Evolutionary conservation across 2,329 filamentous ascomycete genomes (phyloP).

Genomic region (Xylaria sp.): DNA sequence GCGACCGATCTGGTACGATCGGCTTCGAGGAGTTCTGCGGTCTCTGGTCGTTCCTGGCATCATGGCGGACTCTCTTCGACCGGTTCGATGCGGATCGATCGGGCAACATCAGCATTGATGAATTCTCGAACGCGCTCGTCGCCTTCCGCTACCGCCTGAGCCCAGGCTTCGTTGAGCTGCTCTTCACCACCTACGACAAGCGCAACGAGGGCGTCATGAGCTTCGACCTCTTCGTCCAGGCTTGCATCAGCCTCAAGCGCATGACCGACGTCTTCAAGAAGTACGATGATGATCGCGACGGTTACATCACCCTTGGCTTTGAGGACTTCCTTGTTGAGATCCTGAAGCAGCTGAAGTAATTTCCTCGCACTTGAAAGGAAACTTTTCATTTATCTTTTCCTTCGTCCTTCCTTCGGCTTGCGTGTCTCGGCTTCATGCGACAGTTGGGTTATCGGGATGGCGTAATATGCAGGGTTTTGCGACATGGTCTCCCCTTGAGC

Average conservation of each 20-base stretch:
- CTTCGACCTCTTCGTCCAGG: slow-evolving; percentile 97
- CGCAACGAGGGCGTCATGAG: slow-evolving; percentile 65
- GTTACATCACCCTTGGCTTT: slow-evolving; percentile 79
- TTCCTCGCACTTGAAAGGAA: neutral
- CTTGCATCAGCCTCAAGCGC: slow-evolving; percentile 90
- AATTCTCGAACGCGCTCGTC: slow-evolving; percentile 86
- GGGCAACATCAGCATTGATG: slow-evolving; percentile 77
- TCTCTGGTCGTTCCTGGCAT: slow-evolving; percentile 90
- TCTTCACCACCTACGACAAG: slow-evolving; percentile 89
- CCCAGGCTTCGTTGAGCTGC: slow-evolving; percentile 71
- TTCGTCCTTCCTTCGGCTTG: neutral
- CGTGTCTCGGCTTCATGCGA: too few relatives aligned
- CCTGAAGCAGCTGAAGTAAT: slow-evolving; percentile 53
- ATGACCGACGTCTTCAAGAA: slow-evolving; percentile 99
- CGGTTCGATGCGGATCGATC: slow-evolving; percentile 84
- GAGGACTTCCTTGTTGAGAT: slow-evolving; percentile 74
- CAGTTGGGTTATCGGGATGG: too few relatives aligned
- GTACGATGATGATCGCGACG: slow-evolving; percentile 94
- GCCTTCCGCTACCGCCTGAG: slow-evolving; percentile 92
- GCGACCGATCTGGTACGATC: slow-evolving; percentile 80
- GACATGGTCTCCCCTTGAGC: too few relatives aligned
- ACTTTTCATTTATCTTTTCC: neutral
- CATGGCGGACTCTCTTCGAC: slow-evolving; percentile 92
- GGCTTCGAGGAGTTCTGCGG: slow-evolving; percentile 95
- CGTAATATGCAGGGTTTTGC: too few relatives aligned